Evolutionary conservation across 2,329 filamentous ascomycete genomes (phyloP).

Genomic region (Aulographum hederae): DNA sequence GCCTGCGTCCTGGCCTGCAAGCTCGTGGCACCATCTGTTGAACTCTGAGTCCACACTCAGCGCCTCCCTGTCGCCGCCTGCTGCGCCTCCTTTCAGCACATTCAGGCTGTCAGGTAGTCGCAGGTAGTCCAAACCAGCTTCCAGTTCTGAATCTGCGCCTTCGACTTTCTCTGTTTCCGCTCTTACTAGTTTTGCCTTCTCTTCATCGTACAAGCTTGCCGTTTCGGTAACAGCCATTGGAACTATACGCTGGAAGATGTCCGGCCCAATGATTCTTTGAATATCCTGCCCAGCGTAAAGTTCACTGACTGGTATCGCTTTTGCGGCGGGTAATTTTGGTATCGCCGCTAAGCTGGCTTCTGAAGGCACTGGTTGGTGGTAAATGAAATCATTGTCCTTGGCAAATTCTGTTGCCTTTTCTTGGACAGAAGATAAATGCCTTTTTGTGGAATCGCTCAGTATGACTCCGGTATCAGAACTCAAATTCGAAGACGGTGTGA

Average conservation of each 20-base stretch:
- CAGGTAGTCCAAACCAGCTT: conserved; percentile 81
- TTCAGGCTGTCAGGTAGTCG: conserved; percentile 78
- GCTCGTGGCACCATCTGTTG: conserved; percentile 79
- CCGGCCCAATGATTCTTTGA: conserved; percentile 86
- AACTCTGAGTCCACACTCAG: conserved; percentile 82
- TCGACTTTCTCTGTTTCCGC: conserved; percentile 91
- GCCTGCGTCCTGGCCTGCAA: conserved; percentile 59
- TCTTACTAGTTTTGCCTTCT: conserved; percentile 88
- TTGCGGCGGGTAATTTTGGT: conserved; percentile 81
- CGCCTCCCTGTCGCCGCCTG: conserved; percentile 83
- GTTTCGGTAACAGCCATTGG: conserved; percentile 92
- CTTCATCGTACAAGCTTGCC: conserved; percentile 92
- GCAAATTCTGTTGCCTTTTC: conserved; percentile 57
- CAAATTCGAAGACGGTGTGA: conserved; percentile 68
- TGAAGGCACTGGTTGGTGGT: conserved; percentile 78
- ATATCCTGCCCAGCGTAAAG: conserved; percentile 96
- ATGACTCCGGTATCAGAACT: conserved; percentile 57
- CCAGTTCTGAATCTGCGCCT: conserved; percentile 87
- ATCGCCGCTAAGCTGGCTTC: conserved; percentile 69
- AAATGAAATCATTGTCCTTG: conserved; percentile 97
- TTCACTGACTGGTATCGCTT: conserved; percentile 92
- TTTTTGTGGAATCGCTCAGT: conserved; percentile 65
- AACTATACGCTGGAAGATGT: conserved; percentile 92
- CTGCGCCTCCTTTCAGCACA: conserved; percentile 79
- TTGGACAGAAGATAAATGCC: conserved; percentile 64